phyloP scores from a whole-genome alignment of 495 filamentous ascomycete species.

The Pyrenula aspistea region DNA sequence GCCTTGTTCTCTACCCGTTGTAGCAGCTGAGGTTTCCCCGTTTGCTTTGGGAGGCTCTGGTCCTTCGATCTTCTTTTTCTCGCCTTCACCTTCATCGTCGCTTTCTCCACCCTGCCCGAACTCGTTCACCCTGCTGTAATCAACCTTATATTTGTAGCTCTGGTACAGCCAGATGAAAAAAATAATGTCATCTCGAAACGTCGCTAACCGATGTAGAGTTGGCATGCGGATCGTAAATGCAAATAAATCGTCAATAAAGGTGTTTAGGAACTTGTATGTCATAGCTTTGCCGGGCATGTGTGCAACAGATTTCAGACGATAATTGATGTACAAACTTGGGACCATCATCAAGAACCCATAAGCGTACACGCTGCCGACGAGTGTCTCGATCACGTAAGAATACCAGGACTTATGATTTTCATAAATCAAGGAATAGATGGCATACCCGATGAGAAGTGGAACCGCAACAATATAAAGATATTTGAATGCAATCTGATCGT shows the following conservation, averaged over 20 bases:
- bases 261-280: constrained; percentile 90
- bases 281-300: constrained; percentile 95
- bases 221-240: constrained; percentile 99
- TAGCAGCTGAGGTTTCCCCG: background rate
- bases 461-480: constrained; percentile 90
- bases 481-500: constrained; percentile 93
- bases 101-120: constrained; percentile 93
- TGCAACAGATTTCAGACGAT: constrained; percentile 87
- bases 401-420: constrained; percentile 98
- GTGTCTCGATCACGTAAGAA: constrained; percentile 77
- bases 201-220: constrained; percentile 85
- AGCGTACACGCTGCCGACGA: constrained; percentile 92
- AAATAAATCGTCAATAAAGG: constrained; percentile 79
- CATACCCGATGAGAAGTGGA: constrained; percentile 79
- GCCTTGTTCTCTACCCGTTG: background rate
- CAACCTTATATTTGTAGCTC: constrained; percentile 81
- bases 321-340: constrained; percentile 95
- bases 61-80: constrained; percentile 1
- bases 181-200: constrained; percentile 88
- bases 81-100: constrained; percentile 52
- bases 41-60: background rate
- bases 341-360: constrained; percentile 99
- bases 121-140: constrained; percentile 89
- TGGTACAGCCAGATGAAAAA: constrained; percentile 99
- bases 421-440: constrained; percentile 79